A percentile compares a stretch with the other conserved stretches of the same genome.
Evolutionary conservation across 2,329 filamentous ascomycete genomes (phyloP).

Genomic region (Phialocephala subalpina): DNA sequence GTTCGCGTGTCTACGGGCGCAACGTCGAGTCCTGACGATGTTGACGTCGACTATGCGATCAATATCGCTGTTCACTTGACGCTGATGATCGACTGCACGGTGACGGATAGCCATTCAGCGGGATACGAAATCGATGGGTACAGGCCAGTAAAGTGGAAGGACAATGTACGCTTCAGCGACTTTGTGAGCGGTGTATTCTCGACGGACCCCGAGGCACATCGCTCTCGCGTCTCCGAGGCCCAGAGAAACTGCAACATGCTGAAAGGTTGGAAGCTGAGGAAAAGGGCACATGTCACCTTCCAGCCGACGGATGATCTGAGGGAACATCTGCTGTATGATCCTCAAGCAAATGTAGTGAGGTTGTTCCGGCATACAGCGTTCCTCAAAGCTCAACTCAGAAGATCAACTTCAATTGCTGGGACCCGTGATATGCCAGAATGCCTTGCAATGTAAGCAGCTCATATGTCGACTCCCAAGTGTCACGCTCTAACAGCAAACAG

Average conservation of each 20-base stretch:
- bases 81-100: slow-evolving; percentile 27
- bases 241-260: neutral
- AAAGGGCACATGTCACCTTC: neutral
- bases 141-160: too few relatives aligned
- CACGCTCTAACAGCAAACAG: slow-evolving; percentile 16
- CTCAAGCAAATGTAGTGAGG: slow-evolving; percentile 17
- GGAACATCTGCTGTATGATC: slow-evolving; percentile 2
- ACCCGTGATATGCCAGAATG: too few relatives aligned
- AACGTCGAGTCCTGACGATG: too few relatives aligned
- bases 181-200: too few relatives aligned
- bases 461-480: neutral
- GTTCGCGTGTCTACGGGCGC: neutral
- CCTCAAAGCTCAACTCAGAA: slow-evolving; percentile 27
- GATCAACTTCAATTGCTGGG: neutral
- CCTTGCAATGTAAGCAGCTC: too few relatives aligned
- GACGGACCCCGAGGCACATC: too few relatives aligned
- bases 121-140: slow-evolving; percentile 11
- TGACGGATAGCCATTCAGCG: slow-evolving; percentile 21
- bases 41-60: slow-evolving; percentile 14
- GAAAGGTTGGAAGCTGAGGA: slow-evolving; percentile 4
- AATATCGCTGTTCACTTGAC: slow-evolving; percentile 26
- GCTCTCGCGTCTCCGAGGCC: too few relatives aligned
- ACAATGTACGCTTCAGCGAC: too few relatives aligned
- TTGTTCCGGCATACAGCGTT: slow-evolving; percentile 29
- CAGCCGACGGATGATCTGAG: neutral